Conservation (phyloP, 2,329 filamentous ascomycete species). For the Fusarium praegraminearum region DNA sequence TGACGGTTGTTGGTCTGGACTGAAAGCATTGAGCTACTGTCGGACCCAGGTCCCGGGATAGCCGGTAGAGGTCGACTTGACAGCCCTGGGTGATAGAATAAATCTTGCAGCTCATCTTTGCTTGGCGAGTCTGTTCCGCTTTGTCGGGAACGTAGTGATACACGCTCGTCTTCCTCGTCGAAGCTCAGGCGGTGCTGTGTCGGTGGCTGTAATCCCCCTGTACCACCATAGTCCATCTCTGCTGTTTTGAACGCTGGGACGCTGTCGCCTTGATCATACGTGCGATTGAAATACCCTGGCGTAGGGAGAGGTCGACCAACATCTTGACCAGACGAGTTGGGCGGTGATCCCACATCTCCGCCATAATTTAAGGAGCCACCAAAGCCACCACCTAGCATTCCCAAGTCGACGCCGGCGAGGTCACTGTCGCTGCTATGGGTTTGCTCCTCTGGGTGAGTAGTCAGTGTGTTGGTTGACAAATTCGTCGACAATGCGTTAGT, state of each 20-base stretch:
- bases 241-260: constrained; percentile 67
- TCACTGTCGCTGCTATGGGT: constrained; percentile 75
- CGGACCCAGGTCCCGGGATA: constrained; percentile 71
- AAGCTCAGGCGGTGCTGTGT: constrained; percentile 82
- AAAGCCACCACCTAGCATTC: constrained; percentile 79
- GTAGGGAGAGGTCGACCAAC: constrained; percentile 63
- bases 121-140: constrained; percentile 74
- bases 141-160: constrained; percentile 66
- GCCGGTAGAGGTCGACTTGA: constrained; percentile 72
- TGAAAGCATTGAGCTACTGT: constrained; percentile 66
- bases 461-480: constrained; percentile 57
- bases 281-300: constrained; percentile 52
- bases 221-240: constrained; percentile 87
- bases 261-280: constrained; percentile 47
- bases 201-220: constrained; percentile 87
- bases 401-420: constrained; percentile 76
- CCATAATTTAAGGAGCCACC: constrained; percentile 65
- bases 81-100: constrained; percentile 93
- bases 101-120: constrained; percentile 83
- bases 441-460: constrained; percentile 64
- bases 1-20: constrained; percentile 57
- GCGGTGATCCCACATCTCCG: constrained; percentile 58
- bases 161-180: constrained; percentile 88
- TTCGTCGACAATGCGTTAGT: constrained; percentile 54
- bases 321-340: constrained; percentile 57